Base-by-base conservation (phyloP, 805 yeast species). In the Pichia cabralensis region DNA sequence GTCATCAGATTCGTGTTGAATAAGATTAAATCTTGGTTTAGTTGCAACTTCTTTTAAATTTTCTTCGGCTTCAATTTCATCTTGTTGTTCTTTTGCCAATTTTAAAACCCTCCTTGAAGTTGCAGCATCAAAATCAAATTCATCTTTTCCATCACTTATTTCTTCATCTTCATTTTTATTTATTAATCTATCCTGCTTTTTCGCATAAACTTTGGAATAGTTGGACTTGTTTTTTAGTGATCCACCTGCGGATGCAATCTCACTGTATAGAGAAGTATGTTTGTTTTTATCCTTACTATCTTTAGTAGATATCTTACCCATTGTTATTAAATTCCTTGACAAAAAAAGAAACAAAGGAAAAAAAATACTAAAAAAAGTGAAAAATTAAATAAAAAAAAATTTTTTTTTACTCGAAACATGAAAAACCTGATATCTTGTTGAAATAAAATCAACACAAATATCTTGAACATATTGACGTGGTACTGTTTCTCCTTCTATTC, bases 81-180 rank as follows among this genome's bases (percentile, higher is more conserved):
- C 86, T 58, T 86, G 96, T 62, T 92, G 99, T 49, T 81, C 89
- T 47, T 72, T 77, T 14, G 98, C 99, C 42, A 92, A 66, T 54
- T 81, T 83, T 45, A 92, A 65, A 56, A 92, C 88, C 60, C 75
- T 84, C 57, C 94, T 69, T 1, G 96, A 83, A 21, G 84, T 63
- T 14, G 74, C 65, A 14, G 96, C 81, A 61, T 89, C 96, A 26
- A 92, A 67, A 46, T 62, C 79, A 28, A 69, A 76, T 30, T 77
- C 86, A 18, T 68, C 77, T 24, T 65, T 61, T 39, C 65, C 69
- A 10, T 67, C 72, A 11, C 53, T 63, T 20, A 56, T 64, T 35
- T 59, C 62, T 25, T 60, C 54, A 16, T 61, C 58, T 26, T 59
- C 52, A n/a, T 40, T 38, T 24, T 36, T 42, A 35, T 43, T 44